These are phyloP conservation scores for Phaeomoniella chlamydospora DNA, from an alignment of 2,329 filamentous ascomycete species.

Conservation along the genomic window DNA sequence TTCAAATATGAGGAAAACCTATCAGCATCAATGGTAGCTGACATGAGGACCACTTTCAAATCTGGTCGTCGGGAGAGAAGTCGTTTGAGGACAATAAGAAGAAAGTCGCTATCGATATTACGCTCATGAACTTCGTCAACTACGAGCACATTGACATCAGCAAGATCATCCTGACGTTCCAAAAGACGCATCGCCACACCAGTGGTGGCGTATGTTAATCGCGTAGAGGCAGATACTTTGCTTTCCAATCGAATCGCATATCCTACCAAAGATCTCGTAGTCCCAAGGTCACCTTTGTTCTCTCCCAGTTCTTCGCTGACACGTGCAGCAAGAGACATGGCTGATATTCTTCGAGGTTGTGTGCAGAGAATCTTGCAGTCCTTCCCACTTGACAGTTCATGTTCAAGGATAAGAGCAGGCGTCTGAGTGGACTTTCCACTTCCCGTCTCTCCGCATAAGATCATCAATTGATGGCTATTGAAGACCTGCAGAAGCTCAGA, in stretches of 20 bases:
- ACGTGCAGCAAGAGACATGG: slow-evolving; percentile 80
- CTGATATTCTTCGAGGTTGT: slow-evolving; percentile 87
- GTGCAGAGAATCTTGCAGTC: slow-evolving; percentile 90
- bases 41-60: slow-evolving; percentile 92
- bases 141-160: slow-evolving; percentile 82
- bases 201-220: slow-evolving; percentile 69
- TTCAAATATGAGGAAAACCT: slow-evolving; percentile 74
- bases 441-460: slow-evolving; percentile 92
- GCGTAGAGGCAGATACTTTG: slow-evolving; percentile 66
- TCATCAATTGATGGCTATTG: slow-evolving; percentile 68
- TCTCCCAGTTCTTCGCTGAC: slow-evolving; percentile 94
- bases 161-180: slow-evolving; percentile 71
- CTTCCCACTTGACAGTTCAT: slow-evolving; percentile 66
- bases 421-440: slow-evolving; percentile 96
- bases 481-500: slow-evolving; percentile 64
- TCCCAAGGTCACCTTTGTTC: slow-evolving; percentile 66
- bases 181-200: slow-evolving; percentile 98
- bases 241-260: slow-evolving; percentile 91
- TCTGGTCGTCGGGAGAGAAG: slow-evolving; percentile 63
- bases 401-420: slow-evolving; percentile 84
- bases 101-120: slow-evolving; percentile 90
- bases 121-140: slow-evolving; percentile 97
- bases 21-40: slow-evolving; percentile 85
- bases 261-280: slow-evolving; percentile 68
- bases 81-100: slow-evolving; percentile 80